Evolutionary conservation across 2,329 filamentous ascomycete genomes (phyloP).

Genomic region (Epichloe coenophiala): DNA sequence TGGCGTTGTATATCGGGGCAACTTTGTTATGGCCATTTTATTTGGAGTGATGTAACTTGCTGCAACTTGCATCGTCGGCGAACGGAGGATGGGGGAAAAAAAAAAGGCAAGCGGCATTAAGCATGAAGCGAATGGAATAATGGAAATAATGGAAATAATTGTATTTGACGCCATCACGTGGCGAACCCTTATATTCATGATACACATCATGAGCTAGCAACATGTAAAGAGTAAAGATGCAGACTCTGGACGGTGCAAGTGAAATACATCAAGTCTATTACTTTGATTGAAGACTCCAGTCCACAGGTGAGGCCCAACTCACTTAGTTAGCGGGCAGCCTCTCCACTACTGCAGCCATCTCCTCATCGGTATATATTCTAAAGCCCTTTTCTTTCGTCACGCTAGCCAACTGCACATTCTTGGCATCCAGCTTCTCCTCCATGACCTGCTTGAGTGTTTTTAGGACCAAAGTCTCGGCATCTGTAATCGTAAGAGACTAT

Average conservation of each 20-base stretch:
- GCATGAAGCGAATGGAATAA: not conserved
- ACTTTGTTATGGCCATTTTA: not conserved
- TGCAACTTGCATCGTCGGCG: not conserved
- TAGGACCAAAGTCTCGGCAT: constrained; percentile 88
- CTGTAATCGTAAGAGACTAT: constrained; percentile 77
- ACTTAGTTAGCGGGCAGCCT: constrained; percentile 56
- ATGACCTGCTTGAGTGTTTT: constrained; percentile 99
- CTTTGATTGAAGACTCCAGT: constrained; percentile 5
- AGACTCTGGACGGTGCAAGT: not conserved
- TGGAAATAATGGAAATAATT: not conserved
- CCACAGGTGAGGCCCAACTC: not conserved
- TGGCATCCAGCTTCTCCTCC: constrained; percentile 98
- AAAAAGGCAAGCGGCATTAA: not conserved
- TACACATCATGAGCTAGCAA: constrained; percentile 11
- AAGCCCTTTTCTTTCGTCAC: constrained; percentile 97
- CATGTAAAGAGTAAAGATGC: not conserved
- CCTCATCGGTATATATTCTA: constrained; percentile 94
- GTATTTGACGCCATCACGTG: constrained; percentile 7
- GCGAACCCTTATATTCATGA: constrained; percentile 16
- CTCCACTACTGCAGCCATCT: constrained; percentile 88
- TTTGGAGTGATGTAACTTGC: not conserved
- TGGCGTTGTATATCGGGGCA: not conserved
- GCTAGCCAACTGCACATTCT: constrained; percentile 96
- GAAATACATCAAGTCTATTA: constrained; percentile 4
- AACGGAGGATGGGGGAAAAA: not conserved